Evolutionary conservation across 495 filamentous ascomycete species (phyloP), one percentile per base, ranked within the genome.

Genomic region (Podospora fimiseda): DNA sequence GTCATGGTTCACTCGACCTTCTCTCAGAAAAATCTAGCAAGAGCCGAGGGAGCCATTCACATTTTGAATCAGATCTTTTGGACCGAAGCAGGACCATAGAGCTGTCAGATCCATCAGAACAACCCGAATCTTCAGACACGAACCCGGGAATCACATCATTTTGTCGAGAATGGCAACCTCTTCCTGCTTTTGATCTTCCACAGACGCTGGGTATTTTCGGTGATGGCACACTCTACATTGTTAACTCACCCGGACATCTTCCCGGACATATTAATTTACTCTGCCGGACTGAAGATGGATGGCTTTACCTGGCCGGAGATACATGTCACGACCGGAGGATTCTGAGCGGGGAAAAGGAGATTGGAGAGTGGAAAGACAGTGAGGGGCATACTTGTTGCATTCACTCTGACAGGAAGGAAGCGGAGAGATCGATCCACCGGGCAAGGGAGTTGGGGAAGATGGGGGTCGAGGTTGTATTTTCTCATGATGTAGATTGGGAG

Each of bases 241-340:
- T 76, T 2, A 57, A 74, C 48, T 65, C 71, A 0, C 74, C 74
- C 1, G 72, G 73, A 5, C 74, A 78, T 56, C 55, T 74, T 1
- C 65, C 66, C 2, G 72, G 73, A 0, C 74, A 78, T 53, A 63
- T 74, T 23, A 76, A 76, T 47, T 56, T 75, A 5, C 67, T 78
- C 9, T 64, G 57, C 14, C 24, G 50, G 0, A 37, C 40, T 11
- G 52, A 60, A 6, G 45, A 55, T 0, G 50, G 41, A 19, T 68
- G 59, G 48, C 55, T 74, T 6, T 76, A 74, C 39, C 63, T 78
- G 0, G 74, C 62, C 2, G 74, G 71, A 7, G 74, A 76, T 55
- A 57, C 70, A 1, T 73, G 69, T 44, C 74, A 76, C 51, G 68
- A 78, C 53, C 48, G 60, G 5, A 59, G 73, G 7, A 62, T 76